Evolutionary conservation across 2,329 filamentous ascomycete genomes (phyloP).

Genomic region (Colletotrichum limetticola): DNA sequence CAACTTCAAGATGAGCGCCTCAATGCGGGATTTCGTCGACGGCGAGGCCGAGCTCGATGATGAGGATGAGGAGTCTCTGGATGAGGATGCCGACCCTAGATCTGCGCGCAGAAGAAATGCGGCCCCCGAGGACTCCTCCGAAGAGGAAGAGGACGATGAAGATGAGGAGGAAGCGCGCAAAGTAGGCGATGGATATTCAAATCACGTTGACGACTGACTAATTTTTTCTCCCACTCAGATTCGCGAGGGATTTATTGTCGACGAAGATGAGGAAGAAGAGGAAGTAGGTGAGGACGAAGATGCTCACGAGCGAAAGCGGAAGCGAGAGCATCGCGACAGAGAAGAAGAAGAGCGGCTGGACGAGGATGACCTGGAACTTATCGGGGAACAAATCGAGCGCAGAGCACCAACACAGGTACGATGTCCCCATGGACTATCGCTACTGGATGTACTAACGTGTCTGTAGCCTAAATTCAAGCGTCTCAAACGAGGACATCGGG

Average conservation of each 20-base stretch:
- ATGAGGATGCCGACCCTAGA: slow-evolving; percentile 73
- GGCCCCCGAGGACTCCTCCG: slow-evolving; percentile 83
- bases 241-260: slow-evolving; percentile 94
- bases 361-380: slow-evolving; percentile 95
- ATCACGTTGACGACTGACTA: slow-evolving; percentile 32
- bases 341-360: slow-evolving; percentile 91
- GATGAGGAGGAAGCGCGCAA: slow-evolving; percentile 86
- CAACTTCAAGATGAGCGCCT: slow-evolving; percentile 63
- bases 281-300: slow-evolving; percentile 71
- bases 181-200: slow-evolving; percentile 57
- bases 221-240: slow-evolving; percentile 63
- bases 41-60: slow-evolving; percentile 87
- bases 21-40: slow-evolving; percentile 82
- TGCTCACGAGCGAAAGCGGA: slow-evolving; percentile 71
- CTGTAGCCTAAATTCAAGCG: slow-evolving; percentile 90
- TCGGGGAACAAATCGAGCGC: slow-evolving; percentile 83
- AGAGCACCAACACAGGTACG: slow-evolving; percentile 77
- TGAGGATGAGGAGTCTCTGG: slow-evolving; percentile 85
- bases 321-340: slow-evolving; percentile 79
- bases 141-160: slow-evolving; percentile 92
- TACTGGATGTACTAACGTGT: slow-evolving; percentile 36
- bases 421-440: slow-evolving; percentile 6
- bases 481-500: slow-evolving; percentile 89
- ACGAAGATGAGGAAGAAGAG: slow-evolving; percentile 87
- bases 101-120: slow-evolving; percentile 51